Conservation (phyloP, 495 filamentous ascomycete species). For the Aspergillus taichungensis region DNA sequence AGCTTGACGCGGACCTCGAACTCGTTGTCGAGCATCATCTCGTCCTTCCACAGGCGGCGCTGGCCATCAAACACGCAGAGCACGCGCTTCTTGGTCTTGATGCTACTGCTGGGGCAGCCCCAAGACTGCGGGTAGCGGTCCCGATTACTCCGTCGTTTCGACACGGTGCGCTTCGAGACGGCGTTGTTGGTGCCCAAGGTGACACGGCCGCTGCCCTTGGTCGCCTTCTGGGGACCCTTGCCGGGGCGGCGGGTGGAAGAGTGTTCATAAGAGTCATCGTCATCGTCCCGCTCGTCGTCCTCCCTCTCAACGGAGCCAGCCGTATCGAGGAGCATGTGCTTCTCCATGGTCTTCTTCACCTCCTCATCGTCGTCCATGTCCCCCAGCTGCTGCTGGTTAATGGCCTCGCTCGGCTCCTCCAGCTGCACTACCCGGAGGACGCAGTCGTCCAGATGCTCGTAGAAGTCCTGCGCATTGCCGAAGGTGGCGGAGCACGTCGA, state of each 20-base stretch:
- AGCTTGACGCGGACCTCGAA: conserved; percentile 86
- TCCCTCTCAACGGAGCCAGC: conserved; percentile 39
- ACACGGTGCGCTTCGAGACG: conserved; percentile 42
- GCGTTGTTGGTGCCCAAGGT: conserved; percentile 44
- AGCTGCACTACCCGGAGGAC: conserved; percentile 96
- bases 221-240: conserved; percentile 36
- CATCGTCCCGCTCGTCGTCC: conserved; percentile 50
- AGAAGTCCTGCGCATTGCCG: conserved; percentile 92
- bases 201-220: conserved; percentile 34
- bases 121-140: conserved; percentile 88
- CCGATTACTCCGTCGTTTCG: conserved; percentile 71
- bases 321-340: conserved; percentile 60
- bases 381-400: conserved; percentile 78
- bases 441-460: conserved; percentile 98
- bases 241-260: conserved; percentile 33
- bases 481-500: conserved; percentile 91
- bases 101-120: conserved; percentile 82
- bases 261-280: conserved; percentile 52
- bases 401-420: conserved; percentile 89
- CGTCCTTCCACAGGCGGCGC: conserved; percentile 88
- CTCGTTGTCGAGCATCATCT: conserved; percentile 96
- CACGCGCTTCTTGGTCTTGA: conserved; percentile 97
- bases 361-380: conserved; percentile 77
- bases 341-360: conserved; percentile 75
- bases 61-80: conserved; percentile 87